These are phyloP conservation scores for Martiniozyma asiatica DNA, from an alignment of 1,139 yeast species.

Conservation along the genomic window DNA sequence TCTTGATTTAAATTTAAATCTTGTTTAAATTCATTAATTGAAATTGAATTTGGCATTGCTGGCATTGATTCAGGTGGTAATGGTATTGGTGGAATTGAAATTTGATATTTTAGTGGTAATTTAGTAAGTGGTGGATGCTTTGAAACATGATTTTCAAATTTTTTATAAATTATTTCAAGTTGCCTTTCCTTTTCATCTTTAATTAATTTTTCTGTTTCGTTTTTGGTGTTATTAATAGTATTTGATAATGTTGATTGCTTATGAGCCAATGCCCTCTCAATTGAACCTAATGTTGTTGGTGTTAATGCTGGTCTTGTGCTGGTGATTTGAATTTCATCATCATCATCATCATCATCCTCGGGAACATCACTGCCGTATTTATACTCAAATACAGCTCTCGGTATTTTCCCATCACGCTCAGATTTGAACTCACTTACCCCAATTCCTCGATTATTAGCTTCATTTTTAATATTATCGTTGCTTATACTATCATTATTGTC, in stretches of 20 bases:
- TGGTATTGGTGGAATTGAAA: slow-evolving; percentile 2
- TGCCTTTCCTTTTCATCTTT: slow-evolving; percentile 6
- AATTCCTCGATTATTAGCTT: not conserved
- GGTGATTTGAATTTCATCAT: slow-evolving; percentile 13
- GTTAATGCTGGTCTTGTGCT: too few species aligned
- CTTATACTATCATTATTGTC: slow-evolving; percentile 32
- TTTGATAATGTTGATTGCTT: too few species aligned
- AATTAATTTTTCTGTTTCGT: not conserved
- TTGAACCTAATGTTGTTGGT: too few species aligned
- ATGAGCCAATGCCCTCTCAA: too few species aligned
- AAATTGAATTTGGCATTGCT: slow-evolving; percentile 5
- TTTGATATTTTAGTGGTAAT: slow-evolving; percentile 10
- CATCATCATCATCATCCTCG: slow-evolving; percentile 5
- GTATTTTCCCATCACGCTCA: not conserved
- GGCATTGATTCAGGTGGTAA: slow-evolving; percentile 2
- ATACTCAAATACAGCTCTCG: too few species aligned
- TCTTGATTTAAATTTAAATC: slow-evolving; percentile 1
- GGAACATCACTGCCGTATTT: slow-evolving; percentile 1
- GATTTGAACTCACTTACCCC: too few species aligned
- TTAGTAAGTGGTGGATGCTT: slow-evolving; percentile 7
- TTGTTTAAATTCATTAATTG: slow-evolving; percentile 5
- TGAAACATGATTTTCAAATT: slow-evolving; percentile 3
- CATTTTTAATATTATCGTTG: not conserved
- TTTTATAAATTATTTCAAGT: slow-evolving; percentile 3
- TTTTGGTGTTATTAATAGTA: too few species aligned